phyloP scores from a whole-genome alignment of 768 basidiomycete genomes.

The Rubroboletus pulcherrimus region DNA sequence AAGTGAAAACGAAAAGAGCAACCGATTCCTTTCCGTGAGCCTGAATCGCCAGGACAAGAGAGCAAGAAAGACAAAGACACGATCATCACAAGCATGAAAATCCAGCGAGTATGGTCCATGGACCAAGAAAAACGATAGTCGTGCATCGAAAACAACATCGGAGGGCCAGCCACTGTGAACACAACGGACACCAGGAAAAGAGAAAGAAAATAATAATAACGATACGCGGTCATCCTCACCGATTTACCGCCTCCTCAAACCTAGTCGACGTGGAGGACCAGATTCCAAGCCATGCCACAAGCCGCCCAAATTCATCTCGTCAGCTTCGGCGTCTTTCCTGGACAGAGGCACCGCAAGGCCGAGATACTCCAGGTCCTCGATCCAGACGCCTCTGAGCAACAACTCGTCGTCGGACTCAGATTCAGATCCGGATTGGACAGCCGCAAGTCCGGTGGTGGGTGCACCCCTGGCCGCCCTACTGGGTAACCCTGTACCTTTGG shows the following conservation, averaged over 20 bases:
- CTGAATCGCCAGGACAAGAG: not conserved
- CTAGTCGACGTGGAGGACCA: constrained; percentile 5
- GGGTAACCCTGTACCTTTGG: not conserved
- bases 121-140: constrained; percentile 4
- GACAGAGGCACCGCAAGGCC: constrained; percentile 9
- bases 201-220: not conserved
- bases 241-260: constrained; percentile 10
- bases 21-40: not conserved
- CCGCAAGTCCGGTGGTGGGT: not conserved
- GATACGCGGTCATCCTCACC: not conserved
- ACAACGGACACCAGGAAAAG: not conserved
- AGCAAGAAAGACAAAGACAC: not conserved
- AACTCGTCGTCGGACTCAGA: constrained; percentile 27
- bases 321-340: constrained; percentile 4
- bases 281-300: constrained; percentile 6
- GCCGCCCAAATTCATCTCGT: constrained; percentile 31
- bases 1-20: not conserved
- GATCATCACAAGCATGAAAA: not conserved
- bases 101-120: constrained; percentile 2
- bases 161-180: not conserved
- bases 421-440: constrained; percentile 5
- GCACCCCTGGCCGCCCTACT: not conserved
- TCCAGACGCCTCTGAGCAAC: constrained; percentile 18
- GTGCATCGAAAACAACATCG: not conserved
- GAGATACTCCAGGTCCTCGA: constrained; percentile 22